A percentile compares a stretch with the other conserved stretches of the same genome.
Conservation (phyloP, 2,329 filamentous ascomycete genomes). For the Verticillium nonalfalfae region DNA sequence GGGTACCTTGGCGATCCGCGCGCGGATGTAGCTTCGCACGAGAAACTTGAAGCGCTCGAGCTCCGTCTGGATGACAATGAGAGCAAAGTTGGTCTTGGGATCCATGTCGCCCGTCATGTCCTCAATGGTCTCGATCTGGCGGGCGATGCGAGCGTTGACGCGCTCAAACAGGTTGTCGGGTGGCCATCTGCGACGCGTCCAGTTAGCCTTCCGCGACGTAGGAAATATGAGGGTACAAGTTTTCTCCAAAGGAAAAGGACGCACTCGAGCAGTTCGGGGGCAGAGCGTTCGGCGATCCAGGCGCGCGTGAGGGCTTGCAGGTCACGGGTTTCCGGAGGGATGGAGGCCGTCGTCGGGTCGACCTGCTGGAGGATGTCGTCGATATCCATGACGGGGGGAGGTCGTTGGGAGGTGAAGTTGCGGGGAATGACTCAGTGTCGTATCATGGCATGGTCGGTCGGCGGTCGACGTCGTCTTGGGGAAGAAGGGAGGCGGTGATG, state of each 20-base stretch:
- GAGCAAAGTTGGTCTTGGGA: constrained; percentile 82
- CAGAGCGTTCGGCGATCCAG: constrained; percentile 88
- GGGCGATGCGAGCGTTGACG: constrained; percentile 64
- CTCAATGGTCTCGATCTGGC: constrained; percentile 66
- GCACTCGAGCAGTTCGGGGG: constrained; percentile 82
- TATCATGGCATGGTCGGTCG: not conserved
- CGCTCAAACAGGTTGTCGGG: constrained; percentile 73
- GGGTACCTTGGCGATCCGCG: constrained; percentile 77
- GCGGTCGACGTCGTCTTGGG: not conserved
- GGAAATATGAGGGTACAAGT: too few species aligned
- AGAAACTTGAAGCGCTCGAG: constrained; percentile 91
- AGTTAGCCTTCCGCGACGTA: not conserved
- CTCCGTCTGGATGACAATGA: constrained; percentile 95
- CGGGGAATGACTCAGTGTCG: not conserved
- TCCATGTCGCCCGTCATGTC: constrained; percentile 80
- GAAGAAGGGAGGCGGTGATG: too few species aligned
- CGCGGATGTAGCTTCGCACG: constrained; percentile 73
- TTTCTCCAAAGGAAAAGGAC: constrained; percentile 10
- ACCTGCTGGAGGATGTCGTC: constrained; percentile 74
- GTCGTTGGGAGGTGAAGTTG: not conserved
- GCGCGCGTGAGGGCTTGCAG: constrained; percentile 83
- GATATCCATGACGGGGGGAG: constrained; percentile 56
- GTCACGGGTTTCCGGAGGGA: constrained; percentile 61
- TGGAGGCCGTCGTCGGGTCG: constrained; percentile 49
- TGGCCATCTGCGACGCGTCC: constrained; percentile 45